Evolutionary conservation across 2,329 filamentous ascomycete species (phyloP), one percentile per base, ranked within the genome.

Genomic region (Clarireedia sp.): DNA sequence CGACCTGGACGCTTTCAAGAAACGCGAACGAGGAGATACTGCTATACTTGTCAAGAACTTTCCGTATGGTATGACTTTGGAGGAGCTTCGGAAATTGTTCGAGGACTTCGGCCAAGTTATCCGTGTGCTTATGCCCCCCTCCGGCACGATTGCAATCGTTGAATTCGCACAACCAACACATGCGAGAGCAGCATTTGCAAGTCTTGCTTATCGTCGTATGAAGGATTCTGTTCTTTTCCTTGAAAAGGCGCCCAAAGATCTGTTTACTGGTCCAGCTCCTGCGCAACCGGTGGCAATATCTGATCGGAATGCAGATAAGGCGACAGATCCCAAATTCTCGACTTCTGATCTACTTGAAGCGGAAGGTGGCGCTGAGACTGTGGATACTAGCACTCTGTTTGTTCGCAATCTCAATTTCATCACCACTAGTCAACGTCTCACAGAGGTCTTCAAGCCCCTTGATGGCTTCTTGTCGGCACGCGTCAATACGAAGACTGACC

Each of bases 1-100:
- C 21, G 90, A 97, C 70, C 77, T 99, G 47, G 86, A 96, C 61
- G 87, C 91, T 10, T 97, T 99, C 75, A 94, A 92, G 71, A 84
- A 81, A 54, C 83, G 84, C 59, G 83, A 89, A 69, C 85, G 91
- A 67, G 92, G 92, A 58, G 91, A 96, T 69, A 87, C 83, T 19
- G 83, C 87, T 43, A 91, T 99, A 48, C 74, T 99, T 51, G 87
- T 97, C 47, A 99, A 99, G 74, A 97, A 97, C 69, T 91, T 99
- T 64, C 85, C 90, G 0, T 91, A 87, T 67, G 77, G 78, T 10
- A 75, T 81, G 71, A 74, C 77, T 17, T 67, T 81, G 3, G 79
- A 81, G 61, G 75, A 77, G 47, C 73, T 80, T n/a, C 68, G 74
- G 33, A 73, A 76, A 49, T 70, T 79, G 5, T 80, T 80, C 60